phyloP scores from a whole-genome alignment of 257 asterid species.

The Buddleja alternifolia region DNA sequence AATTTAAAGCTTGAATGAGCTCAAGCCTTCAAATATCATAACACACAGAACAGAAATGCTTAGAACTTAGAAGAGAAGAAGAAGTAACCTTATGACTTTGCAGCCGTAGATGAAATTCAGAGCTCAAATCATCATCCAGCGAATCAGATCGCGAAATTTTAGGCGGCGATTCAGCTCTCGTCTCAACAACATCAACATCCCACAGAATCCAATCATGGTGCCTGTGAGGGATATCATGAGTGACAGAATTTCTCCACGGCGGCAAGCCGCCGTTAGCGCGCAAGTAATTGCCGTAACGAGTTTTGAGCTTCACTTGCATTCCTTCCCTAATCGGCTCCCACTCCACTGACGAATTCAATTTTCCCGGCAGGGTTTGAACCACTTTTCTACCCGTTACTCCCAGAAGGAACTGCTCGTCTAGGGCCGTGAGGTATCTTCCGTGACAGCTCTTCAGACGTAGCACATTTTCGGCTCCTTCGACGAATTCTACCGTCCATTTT shows the following conservation, averaged over 20 bases:
- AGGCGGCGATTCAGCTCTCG: constrained; percentile 43
- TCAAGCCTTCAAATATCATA: too few relatives aligned
- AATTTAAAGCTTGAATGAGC: too few relatives aligned
- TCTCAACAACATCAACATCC: constrained; percentile 68
- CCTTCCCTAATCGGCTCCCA: constrained; percentile 91
- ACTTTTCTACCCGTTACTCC: constrained; percentile 84
- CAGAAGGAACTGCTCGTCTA: constrained; percentile 56
- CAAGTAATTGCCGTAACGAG: constrained; percentile 76
- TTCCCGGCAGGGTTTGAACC: constrained; percentile 56
- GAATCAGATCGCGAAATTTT: constrained; percentile 36
- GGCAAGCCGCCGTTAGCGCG: constrained; percentile 93
- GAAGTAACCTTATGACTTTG: constrained; percentile 36
- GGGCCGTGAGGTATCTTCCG: constrained; percentile 69
- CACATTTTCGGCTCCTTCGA: constrained; percentile 53
- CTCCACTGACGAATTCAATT: constrained; percentile 66
- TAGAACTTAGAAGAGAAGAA: background rate
- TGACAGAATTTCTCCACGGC: constrained; percentile 90
- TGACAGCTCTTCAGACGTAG: constrained; percentile 72
- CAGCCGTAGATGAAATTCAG: constrained; percentile 47
- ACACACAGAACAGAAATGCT: too few relatives aligned
- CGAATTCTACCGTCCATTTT: constrained; percentile 76
- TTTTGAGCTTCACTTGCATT: constrained; percentile 55
- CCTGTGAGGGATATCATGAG: constrained; percentile 82
- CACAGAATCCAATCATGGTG: constrained; percentile 79
- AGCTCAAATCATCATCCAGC: constrained; percentile 40